Evolutionary conservation across 2,329 filamentous ascomycete species (phyloP), one percentile per base, ranked within the genome.

Genomic region (Teratosphaeria pseudoeucalypti): DNA sequence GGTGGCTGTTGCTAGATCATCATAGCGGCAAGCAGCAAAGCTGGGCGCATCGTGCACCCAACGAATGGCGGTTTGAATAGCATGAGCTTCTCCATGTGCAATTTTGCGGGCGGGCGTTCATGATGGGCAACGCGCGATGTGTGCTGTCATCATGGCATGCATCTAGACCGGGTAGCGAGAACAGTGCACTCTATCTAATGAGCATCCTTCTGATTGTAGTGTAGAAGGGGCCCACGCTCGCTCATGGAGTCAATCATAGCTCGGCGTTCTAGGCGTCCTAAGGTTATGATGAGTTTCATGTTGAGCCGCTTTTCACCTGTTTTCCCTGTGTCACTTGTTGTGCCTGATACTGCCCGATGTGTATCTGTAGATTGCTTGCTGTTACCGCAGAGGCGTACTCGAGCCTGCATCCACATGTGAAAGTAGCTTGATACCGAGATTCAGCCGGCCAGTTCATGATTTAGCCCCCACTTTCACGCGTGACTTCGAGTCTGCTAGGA

Each of bases 1-100:
- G 87, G 88, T 73, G 87, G 90, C 75, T 96, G 92, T 85, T 96
- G 92, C 82, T 96, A 95, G 43, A 60, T 52, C n/a, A 32, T 11
- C 53, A 32, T 27, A 32, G 43, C n/a, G n/a, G 43, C 43, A 49
- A 49, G 43, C 43, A 14, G 37, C 37, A 43, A 12, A 12, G 37
- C 37, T n/a, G 37, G 37, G 37, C 29, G 29, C 29, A 32, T 32
- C 7, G 4, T 32, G 29, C 29, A 32, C 29, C 29, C 29, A 32
- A 32, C 29, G 29, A 32, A 32, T n/a, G 43, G n/a, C 43, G 43
- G 43, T 49, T 49, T 49, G 43, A 49, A 49, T 49, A 49, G 43
- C 19, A 49, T 23, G 43, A 49, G n/a, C 16, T 19, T 49, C 43
- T 49, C 43, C 6, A 49, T 49, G 43, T 49, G 43, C 43, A 49